phyloP scores from a whole-genome alignment of 495 filamentous ascomycete genomes.

The Tuber aestivum region DNA sequence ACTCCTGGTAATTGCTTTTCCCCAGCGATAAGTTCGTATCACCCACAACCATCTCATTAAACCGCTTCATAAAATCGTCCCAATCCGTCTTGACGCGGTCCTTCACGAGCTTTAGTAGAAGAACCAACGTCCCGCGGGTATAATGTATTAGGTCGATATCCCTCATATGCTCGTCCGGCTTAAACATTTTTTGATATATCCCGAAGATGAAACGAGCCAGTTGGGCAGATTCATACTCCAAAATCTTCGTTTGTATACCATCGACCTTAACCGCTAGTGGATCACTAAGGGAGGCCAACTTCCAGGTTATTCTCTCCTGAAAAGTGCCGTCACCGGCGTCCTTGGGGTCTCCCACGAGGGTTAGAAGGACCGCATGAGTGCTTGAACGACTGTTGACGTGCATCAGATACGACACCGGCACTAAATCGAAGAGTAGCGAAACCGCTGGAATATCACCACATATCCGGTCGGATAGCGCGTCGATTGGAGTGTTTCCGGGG shows the following conservation, averaged over 20 bases:
- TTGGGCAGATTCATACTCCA: constrained; percentile 35
- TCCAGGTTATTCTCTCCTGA: constrained; percentile 33
- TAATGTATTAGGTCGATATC: constrained; percentile 39
- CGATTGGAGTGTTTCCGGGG: constrained; percentile 16
- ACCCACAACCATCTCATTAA: constrained; percentile 37
- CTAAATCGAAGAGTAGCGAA: constrained; percentile 48
- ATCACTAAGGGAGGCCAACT: constrained; percentile 36
- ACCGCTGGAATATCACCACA: constrained; percentile 48
- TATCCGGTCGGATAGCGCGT: constrained; percentile 43
- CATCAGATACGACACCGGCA: constrained; percentile 51
- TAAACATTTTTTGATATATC: constrained; percentile 48
- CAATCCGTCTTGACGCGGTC: constrained; percentile 39
- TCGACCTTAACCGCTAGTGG: constrained; percentile 16
- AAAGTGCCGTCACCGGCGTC: constrained; percentile 10
- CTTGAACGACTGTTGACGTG: constrained; percentile 45
- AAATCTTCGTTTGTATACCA: constrained; percentile 25
- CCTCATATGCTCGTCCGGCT: constrained; percentile 39
- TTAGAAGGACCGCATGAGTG: constrained; percentile 28
- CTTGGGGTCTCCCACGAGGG: constrained; percentile 33
- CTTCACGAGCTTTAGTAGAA: constrained; percentile 43
- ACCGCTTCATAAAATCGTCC: constrained; percentile 37
- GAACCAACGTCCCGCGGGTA: constrained; percentile 46
- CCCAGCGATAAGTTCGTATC: constrained; percentile 37
- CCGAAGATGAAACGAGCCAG: constrained; percentile 44
- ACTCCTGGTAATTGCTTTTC: constrained; percentile 38